Evolutionary conservation across 306 rosid species (phyloP).

Genomic region (Dryas drummondii): DNA sequence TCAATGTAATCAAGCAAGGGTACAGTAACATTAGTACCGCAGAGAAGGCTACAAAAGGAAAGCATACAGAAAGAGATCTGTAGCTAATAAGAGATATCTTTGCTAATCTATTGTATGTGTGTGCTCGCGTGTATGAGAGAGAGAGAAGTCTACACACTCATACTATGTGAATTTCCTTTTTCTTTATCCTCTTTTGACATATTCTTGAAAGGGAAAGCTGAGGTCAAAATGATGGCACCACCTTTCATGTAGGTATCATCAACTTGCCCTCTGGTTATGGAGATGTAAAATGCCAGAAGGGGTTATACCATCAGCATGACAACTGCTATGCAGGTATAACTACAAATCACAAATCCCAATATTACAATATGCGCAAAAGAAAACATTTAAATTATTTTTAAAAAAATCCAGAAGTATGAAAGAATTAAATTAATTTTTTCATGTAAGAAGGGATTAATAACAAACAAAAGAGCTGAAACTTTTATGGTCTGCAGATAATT

Average conservation of each 20-base stretch:
- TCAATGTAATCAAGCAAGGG: neutral
- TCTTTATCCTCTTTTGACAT: slow-evolving; percentile 1
- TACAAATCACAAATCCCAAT: neutral
- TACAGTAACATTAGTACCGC: neutral
- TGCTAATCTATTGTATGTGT: neutral
- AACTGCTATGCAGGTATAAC: slow-evolving; percentile 1
- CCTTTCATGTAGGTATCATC: slow-evolving; percentile 9
- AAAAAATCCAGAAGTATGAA: neutral
- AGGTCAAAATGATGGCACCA: slow-evolving; percentile 24
- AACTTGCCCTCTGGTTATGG: slow-evolving; percentile 10
- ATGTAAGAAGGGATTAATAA: neutral
- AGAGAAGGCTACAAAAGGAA: neutral
- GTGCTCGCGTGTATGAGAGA: neutral
- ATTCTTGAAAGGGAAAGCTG: slow-evolving; percentile 15
- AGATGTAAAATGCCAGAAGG: slow-evolving; percentile 14
- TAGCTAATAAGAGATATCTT: neutral
- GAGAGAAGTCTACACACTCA: neutral
- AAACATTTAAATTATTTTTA: neutral
- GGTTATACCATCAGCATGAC: slow-evolving; percentile 2
- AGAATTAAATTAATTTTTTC: neutral
- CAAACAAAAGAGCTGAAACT: neutral
- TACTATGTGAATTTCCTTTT: neutral
- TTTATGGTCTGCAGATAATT: neutral
- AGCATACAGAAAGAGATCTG: neutral
- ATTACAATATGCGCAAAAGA: neutral